phyloP scores from a whole-genome alignment of 208 protist genomes.

The Crithidia bombi region DNA sequence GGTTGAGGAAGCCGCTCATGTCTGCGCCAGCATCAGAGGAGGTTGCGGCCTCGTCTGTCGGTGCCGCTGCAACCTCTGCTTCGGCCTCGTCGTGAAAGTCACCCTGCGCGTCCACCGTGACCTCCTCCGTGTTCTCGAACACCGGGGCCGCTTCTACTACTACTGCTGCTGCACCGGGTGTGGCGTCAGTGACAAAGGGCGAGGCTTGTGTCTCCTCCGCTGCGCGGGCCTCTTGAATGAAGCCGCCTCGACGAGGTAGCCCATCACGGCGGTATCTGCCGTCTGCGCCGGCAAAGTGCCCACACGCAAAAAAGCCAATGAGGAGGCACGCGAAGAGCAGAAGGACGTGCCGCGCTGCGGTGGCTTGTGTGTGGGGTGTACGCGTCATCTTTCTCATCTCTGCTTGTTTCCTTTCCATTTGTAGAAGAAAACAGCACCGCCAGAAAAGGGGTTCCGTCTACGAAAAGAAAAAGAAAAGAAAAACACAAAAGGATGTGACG shows the following conservation, averaged over 20 bases:
- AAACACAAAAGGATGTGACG: too few species aligned
- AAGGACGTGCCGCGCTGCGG: not conserved
- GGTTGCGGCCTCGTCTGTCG: not conserved
- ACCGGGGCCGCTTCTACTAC: not conserved
- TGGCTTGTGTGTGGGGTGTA: not conserved
- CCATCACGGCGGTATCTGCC: not conserved
- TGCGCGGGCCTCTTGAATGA: not conserved
- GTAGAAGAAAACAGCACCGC: not conserved
- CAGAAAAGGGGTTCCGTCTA: not conserved
- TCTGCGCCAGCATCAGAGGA: not conserved
- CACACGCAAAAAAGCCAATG: not conserved
- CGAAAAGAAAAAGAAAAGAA: too few species aligned
- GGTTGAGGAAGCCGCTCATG: not conserved
- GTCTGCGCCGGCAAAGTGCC: not conserved
- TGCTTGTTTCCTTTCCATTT: not conserved
- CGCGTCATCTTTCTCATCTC: not conserved
- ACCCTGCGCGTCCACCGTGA: not conserved
- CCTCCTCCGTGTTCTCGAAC: not conserved
- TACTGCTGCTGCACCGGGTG: too few species aligned
- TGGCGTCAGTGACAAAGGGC: not conserved
- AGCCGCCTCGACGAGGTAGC: not conserved
- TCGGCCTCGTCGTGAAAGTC: slow-evolving; percentile 13
- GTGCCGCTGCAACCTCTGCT: slow-evolving; percentile 3
- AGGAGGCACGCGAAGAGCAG: not conserved
- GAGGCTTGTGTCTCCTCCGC: not conserved